Conservation (phyloP, 1,284 basidiomycete genomes). For the Filobasidium uniguttulatum region DNA sequence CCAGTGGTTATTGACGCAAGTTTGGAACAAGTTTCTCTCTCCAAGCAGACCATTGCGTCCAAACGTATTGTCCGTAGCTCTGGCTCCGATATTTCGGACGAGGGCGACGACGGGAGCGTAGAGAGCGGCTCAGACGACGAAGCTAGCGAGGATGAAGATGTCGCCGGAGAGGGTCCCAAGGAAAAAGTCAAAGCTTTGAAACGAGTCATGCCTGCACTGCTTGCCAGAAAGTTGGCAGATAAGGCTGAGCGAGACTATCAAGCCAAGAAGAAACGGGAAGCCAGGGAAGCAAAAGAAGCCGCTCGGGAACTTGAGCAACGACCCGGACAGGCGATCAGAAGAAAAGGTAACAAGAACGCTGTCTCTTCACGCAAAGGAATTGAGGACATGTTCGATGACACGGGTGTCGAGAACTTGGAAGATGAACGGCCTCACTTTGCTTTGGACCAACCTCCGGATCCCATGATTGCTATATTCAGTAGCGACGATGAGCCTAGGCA, state of each 20-base stretch:
- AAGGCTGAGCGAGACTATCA: conserved; percentile 1
- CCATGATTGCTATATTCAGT: background rate
- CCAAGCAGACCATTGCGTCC: too few species aligned
- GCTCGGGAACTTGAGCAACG: background rate
- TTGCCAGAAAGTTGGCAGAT: conserved; percentile 8
- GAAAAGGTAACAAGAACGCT: background rate
- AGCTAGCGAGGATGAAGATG: too few species aligned
- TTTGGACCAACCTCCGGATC: background rate
- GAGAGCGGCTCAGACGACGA: background rate
- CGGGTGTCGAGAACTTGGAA: background rate
- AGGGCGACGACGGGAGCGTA: background rate
- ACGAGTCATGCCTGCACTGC: conserved; percentile 13
- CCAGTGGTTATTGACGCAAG: too few species aligned
- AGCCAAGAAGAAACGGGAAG: background rate
- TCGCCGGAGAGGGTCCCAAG: background rate
- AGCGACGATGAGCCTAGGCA: background rate
- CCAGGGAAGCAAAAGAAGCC: background rate
- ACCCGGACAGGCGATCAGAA: conserved; percentile 1
- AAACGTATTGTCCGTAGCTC: too few species aligned
- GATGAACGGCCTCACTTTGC: conserved; percentile 2
- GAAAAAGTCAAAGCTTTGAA: conserved; percentile 6
- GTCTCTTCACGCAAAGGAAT: background rate
- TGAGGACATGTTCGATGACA: background rate
- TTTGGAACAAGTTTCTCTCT: too few species aligned
- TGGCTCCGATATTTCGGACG: too few species aligned